phyloP scores from a whole-genome alignment of 1,139 yeast genomes.

The Kodamaea fungicola region DNA sequence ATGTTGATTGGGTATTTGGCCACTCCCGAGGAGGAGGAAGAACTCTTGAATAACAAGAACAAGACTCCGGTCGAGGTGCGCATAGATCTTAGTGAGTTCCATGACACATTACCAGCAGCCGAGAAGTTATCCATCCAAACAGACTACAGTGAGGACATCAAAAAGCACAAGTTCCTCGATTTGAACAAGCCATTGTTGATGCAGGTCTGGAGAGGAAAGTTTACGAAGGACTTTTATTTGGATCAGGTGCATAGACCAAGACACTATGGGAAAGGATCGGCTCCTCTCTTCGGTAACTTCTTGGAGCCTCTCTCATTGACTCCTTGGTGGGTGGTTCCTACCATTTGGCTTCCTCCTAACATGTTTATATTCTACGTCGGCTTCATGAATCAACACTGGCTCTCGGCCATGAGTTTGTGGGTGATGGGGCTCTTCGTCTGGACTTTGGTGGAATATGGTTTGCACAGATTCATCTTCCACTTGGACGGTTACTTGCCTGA shows the following conservation, averaged over 20 bases:
- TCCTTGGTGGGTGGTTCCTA: conserved; percentile 74
- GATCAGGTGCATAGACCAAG: conserved; percentile 98
- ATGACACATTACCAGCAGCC: conserved; percentile 64
- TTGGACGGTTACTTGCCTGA: conserved; percentile 84
- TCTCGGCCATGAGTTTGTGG: conserved; percentile 44
- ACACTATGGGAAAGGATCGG: conserved; percentile 79
- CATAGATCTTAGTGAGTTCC: conserved; percentile 41
- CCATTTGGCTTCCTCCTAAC: conserved; percentile 83
- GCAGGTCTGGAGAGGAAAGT: conserved; percentile 73
- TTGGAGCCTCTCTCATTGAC: conserved; percentile 48
- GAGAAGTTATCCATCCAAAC: conserved; percentile 74
- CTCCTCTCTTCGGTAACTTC: conserved; percentile 60
- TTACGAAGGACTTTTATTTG: conserved; percentile 82
- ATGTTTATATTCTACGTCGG: conserved; percentile 44
- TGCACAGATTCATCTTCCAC: conserved; percentile 93
- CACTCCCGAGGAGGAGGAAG: conserved; percentile 42
- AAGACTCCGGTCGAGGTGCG: conserved; percentile 43
- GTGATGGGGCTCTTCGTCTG: conserved; percentile 75
- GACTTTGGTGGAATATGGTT: conserved; percentile 83
- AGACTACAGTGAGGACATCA: conserved; percentile 66
- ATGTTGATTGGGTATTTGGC: conserved; percentile 49
- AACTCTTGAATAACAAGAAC: conserved; percentile 39
- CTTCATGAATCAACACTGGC: conserved; percentile 30
- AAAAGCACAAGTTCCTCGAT: conserved; percentile 82
- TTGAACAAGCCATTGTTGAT: conserved; percentile 72